Evolutionary conservation across 2,329 filamentous ascomycete genomes (phyloP), one percentile per base, ranked within the genome.

Genomic region (Daldinia sp.): DNA sequence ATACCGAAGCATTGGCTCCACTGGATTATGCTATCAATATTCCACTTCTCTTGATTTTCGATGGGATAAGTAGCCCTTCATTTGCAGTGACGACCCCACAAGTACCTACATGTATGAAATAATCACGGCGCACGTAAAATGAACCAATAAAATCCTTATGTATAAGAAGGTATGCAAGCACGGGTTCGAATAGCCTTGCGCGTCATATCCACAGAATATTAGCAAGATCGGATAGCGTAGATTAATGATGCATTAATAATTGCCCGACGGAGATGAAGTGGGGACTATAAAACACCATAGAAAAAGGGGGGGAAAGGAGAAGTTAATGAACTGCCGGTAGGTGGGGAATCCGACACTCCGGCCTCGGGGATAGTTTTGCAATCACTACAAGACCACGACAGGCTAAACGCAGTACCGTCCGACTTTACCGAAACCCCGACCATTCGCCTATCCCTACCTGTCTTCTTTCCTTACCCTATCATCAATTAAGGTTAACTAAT

Each of bases 381-480:
- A 55, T 58, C 6, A 37, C 34, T 34, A 50, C 15, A n/a, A n/a
- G 57, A 64, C 3, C 29, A 15, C 51, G 59, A 68, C 54, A 66
- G 65, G 65, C 65, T 68, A 68, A 66, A 66, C 29, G n/a, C 49
- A 56, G 21, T 56, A 48, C 55, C 63, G 53, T 25, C 57, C 63
- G 63, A 66, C 48, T 58, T 66, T 54, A 66, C 66, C 57, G 59
- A 63, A 56, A 61, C 60, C 51, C 66, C 66, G 66, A 68, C 35
- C 52, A 52, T 51, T 47, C 30, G 30, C 54, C 27, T 27, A 19
- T 32, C 57, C 17, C 58, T 25, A 41, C n/a, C n/a, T n/a, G n/a
- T 47, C 30, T 25, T 49, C 27, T 27, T 13, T 32, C 57, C 17
- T 52, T 25, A 41, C 27, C 53, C 52, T 30, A 41, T 41, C 23